phyloP scores from a whole-genome alignment of 2,329 filamentous ascomycete species.

The Juglanconis oblonga region DNA sequence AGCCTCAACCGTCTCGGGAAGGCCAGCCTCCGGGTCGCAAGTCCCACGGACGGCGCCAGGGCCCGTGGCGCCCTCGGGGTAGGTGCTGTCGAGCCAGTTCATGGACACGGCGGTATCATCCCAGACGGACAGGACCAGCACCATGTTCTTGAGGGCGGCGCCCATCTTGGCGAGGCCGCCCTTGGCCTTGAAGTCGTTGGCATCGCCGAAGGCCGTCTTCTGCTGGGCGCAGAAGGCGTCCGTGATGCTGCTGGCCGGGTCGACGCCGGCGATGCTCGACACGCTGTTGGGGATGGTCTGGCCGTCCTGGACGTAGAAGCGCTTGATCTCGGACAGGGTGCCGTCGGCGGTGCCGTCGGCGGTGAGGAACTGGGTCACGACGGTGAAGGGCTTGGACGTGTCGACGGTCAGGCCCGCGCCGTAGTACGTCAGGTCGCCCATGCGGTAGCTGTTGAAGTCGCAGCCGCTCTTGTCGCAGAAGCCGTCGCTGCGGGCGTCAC shows the following conservation, averaged over 20 bases:
- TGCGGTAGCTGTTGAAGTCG: conserved; percentile 59
- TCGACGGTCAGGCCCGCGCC: conserved; percentile 51
- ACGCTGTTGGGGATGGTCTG: conserved; percentile 49
- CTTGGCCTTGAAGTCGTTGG: conserved; percentile 43
- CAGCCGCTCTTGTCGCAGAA: conserved; percentile 61
- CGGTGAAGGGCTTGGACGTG: conserved; percentile 51
- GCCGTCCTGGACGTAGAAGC: conserved; percentile 57
- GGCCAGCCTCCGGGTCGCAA: conserved; percentile 44
- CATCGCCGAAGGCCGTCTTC: conserved; percentile 51
- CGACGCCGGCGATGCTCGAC: conserved; percentile 26
- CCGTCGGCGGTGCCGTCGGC: conserved; percentile 40
- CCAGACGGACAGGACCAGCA: conserved; percentile 28
- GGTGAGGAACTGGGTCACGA: conserved; percentile 55
- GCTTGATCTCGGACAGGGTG: conserved; percentile 49
- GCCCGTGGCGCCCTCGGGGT: conserved; percentile 40
- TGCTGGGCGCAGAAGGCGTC: conserved; percentile 53
- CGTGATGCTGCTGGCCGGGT: conserved; percentile 39
- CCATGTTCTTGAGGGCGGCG: conserved; percentile 30
- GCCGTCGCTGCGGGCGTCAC: conserved; percentile 46
- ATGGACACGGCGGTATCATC: conserved; percentile 39
- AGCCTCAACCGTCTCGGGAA: conserved; percentile 41
- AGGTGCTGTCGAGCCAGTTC: conserved; percentile 63
- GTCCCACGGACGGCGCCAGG: conserved; percentile 47
- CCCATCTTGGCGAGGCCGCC: conserved; percentile 56
- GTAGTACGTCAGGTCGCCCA: conserved; percentile 56